Base-by-base conservation (phyloP, 2,329 filamentous ascomycete species). In the Aspergillus pseudonomiae region DNA sequence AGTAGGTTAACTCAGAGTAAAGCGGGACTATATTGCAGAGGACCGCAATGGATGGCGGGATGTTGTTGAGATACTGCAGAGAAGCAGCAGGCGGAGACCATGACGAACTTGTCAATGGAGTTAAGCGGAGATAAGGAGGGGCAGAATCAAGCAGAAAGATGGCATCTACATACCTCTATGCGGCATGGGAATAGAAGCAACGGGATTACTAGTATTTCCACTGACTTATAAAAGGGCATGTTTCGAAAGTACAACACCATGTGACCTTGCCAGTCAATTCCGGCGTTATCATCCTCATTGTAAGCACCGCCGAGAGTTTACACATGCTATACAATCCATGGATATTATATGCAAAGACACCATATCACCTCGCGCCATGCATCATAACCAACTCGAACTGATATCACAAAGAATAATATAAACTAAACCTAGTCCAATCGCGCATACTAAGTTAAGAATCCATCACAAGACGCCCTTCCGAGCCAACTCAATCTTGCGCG, bases 401-500 rank as follows among this genome's bases (percentile, higher is more conserved):
- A 48, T 48, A 48, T 48, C 45, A 48, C 45, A 26, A 48, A 10
- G 14, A 48, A 24, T 6, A 6, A 26, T 11, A 21, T 3, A 11
- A 26, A 12, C 26, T 24, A 48, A 26, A 26, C 12, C 3, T 48
- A 16, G 12, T n/a, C 39, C 19, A 41, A 41, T 4, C 16, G 39
- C 39, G 39, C 16, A 41, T 46, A 26, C 21, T 28, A 28, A 26
- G 12, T 48, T 7, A n/a, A 4, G 19, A 24, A 61, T 82, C 21
- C 21, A 24, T 24, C 70, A 84, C 62, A 84, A 64, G 58, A 82
- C 66, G 21, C 81, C 82, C 70, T 83, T 84, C 63, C 82, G 77
- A 53, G 82, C 82, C 65, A 84, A 69, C 61, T 83, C 82, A 56
- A 84, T 78, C 70, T 84, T 84, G 58, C 82, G 77, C 45, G 72